phyloP scores from a whole-genome alignment of 1,139 yeast species.

The Kodamaea anthophila region DNA sequence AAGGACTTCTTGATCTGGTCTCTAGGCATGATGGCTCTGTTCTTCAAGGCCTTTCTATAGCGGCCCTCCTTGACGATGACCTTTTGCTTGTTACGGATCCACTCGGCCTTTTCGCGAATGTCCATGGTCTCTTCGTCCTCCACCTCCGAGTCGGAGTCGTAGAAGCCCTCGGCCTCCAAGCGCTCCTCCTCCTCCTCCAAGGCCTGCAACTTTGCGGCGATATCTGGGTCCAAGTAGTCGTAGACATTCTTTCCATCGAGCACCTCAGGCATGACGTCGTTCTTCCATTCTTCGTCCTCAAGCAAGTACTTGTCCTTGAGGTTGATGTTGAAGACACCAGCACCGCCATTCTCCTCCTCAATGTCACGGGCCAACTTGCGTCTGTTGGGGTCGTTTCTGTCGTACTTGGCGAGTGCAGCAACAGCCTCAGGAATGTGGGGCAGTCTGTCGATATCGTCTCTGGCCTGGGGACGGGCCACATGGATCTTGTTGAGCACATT shows the following conservation, averaged over 20 bases:
- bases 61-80: constrained; percentile 86
- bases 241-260: constrained; percentile 94
- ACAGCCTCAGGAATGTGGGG: constrained; percentile 79
- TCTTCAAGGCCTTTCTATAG: constrained; percentile 79
- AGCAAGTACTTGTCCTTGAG: constrained; percentile 84
- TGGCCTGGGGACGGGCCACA: constrained; percentile 81
- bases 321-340: constrained; percentile 94
- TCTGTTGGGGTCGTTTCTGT: constrained; percentile 75
- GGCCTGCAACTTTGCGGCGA: constrained; percentile 86
- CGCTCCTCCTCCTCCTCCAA: constrained; percentile 96
- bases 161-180: constrained; percentile 90
- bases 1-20: constrained; percentile 74
- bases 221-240: constrained; percentile 95
- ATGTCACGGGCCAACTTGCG: constrained; percentile 78
- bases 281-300: constrained; percentile 97
- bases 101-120: constrained; percentile 77
- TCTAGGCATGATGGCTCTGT: constrained; percentile 90
- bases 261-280: constrained; percentile 94
- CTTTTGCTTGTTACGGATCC: constrained; percentile 96
- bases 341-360: constrained; percentile 95
- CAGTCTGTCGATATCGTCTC: constrained; percentile 79
- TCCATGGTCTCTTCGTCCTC: constrained; percentile 64
- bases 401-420: constrained; percentile 56
- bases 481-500: constrained; percentile 92
- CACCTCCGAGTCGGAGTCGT: constrained; percentile 79